phyloP scores from a whole-genome alignment of 257 asterid genomes.

The Solanum rostratum region DNA sequence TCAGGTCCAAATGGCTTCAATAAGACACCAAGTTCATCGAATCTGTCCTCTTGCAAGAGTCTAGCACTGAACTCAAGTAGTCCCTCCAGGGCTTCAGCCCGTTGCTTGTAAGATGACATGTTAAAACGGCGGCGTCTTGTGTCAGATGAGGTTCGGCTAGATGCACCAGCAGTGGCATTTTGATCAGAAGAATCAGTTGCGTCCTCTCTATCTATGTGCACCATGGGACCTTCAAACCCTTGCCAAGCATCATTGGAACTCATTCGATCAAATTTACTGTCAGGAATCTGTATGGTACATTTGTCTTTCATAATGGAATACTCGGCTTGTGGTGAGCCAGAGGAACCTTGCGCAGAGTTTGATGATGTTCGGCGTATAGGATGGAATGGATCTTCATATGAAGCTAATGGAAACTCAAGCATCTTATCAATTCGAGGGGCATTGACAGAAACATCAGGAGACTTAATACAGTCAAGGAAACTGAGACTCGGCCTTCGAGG shows the following conservation, averaged over 20 bases:
- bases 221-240: constrained; percentile 29
- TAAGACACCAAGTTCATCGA: constrained; percentile 76
- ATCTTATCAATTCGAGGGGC: constrained; percentile 78
- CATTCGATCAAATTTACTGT: constrained; percentile 29
- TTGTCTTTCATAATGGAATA: constrained; percentile 68
- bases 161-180: constrained; percentile 86
- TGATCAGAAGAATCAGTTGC: constrained; percentile 69
- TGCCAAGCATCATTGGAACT: constrained; percentile 46
- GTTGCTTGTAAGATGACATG: constrained; percentile 70
- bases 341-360: constrained; percentile 48
- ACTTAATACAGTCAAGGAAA: constrained; percentile 30
- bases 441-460: constrained; percentile 70
- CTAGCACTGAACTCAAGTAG: constrained; percentile 86
- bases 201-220: constrained; percentile 26
- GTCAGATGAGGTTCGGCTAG: constrained; percentile 80
- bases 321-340: constrained; percentile 51
- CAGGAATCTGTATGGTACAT: constrained; percentile 57
- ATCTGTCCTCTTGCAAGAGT: constrained; percentile 61
- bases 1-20: constrained; percentile 81
- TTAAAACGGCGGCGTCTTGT: constrained; percentile 52
- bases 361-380: constrained; percentile 32
- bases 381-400: constrained; percentile 35
- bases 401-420: constrained; percentile 60
- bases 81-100: constrained; percentile 93
- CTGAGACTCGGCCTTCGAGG: constrained; percentile 32